Evolutionary conservation across 345 rosid genomes (phyloP), one percentile per base, ranked within the genome.

Genomic region (Euclidium syriacum): DNA sequence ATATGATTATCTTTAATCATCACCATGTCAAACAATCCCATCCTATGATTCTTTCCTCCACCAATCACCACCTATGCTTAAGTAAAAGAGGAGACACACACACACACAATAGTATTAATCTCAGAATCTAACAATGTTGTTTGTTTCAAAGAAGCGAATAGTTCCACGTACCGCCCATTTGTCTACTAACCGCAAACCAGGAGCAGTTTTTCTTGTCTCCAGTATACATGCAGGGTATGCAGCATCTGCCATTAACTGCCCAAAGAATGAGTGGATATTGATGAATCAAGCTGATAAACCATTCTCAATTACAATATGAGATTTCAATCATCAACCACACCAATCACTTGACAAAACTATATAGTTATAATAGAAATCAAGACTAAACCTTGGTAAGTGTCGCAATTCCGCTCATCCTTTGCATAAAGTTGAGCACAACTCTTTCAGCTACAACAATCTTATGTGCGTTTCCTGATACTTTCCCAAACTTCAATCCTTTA

Each of bases 11-110:
- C 99, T 76, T 90, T 94, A 53, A 87, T 84, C 99, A 84, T 75
- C 68, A 94, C 92, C 99, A 90, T 94, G 75, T 90, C 99, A 81
- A 86, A 94, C 52, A 94, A 76, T 22, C 99, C 99, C 97, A 94
- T 79, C 72, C 96, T 81, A 39, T 90, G 99, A 75, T 90, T 90
- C 64, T 56, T 77, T 7, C 99, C 97, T 64, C 99, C 99, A 55
- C 95, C 96, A 80, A 95, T 90, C 59, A 90, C 80, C 51, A 87
- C 96, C 99, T 90, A 69, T 16, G 52, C 66, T n/a, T 16, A 64
- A 43, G 55, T 6, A 40, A 62, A 19, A 47, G 10, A 73, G n/a
- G n/a, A n/a, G n/a, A n/a, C n/a, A n/a, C n/a, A n/a, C n/a, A n/a
- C n/a, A n/a, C n/a, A n/a, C n/a, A n/a, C n/a, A n/a, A n/a, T n/a